Conservation (phyloP, 2,329 filamentous ascomycete species). For the Calonectria henricotiae region DNA sequence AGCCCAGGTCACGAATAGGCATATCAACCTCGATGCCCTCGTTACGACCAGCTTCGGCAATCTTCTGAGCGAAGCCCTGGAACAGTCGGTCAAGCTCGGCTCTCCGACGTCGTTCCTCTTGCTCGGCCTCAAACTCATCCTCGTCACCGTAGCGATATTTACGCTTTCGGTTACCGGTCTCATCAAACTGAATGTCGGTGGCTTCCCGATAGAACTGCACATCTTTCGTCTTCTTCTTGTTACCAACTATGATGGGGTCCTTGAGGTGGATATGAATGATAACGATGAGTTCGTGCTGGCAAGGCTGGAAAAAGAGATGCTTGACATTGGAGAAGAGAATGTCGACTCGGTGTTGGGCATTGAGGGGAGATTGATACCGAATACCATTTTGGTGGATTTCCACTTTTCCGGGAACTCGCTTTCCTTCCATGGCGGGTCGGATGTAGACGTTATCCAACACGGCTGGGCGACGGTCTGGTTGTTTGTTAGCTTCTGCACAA, state of each 20-base stretch:
- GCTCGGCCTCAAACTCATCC: slow-evolving; percentile 98
- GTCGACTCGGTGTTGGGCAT: slow-evolving; percentile 88
- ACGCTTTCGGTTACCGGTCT: slow-evolving; percentile 97
- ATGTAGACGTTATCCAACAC: slow-evolving; percentile 96
- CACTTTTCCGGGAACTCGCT: slow-evolving; percentile 94
- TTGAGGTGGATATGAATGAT: slow-evolving; percentile 98
- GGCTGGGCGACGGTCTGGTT: slow-evolving; percentile 86
- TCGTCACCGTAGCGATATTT: slow-evolving; percentile 99
- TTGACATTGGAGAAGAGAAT: slow-evolving; percentile 98
- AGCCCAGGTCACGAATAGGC: slow-evolving; percentile 95
- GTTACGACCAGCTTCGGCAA: slow-evolving; percentile 93
- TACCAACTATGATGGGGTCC: slow-evolving; percentile 97
- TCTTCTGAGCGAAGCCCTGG: slow-evolving; percentile 97
- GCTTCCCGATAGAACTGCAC: slow-evolving; percentile 98
- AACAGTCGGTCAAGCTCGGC: slow-evolving; percentile 96
- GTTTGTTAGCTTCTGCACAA: slow-evolving; percentile 59
- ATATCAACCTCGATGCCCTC: slow-evolving; percentile 96
- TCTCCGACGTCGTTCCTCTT: slow-evolving; percentile 92
- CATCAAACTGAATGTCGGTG: slow-evolving; percentile 98
- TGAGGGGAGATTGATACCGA: slow-evolving; percentile 88
- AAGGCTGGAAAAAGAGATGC: slow-evolving; percentile 98
- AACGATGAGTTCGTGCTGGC: slow-evolving; percentile 95
- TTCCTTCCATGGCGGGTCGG: slow-evolving; percentile 94
- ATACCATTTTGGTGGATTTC: slow-evolving; percentile 99
- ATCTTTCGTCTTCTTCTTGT: slow-evolving; percentile 98